These are phyloP conservation scores for Calonectria naviculata DNA, from an alignment of 2,329 filamentous ascomycete species.

Conservation along the genomic window DNA sequence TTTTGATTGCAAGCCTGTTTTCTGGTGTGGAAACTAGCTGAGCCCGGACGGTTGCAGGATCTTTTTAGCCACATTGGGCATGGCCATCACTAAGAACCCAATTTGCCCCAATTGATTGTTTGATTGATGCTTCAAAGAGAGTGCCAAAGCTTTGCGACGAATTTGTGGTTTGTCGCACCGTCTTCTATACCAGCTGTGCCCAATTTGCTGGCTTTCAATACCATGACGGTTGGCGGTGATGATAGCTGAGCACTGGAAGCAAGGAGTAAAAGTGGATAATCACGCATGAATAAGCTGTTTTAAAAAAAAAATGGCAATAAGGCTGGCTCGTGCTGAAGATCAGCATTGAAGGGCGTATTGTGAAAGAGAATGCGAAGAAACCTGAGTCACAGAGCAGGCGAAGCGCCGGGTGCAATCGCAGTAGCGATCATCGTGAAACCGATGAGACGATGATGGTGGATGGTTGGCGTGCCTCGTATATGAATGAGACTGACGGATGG, in stretches of 20 bases:
- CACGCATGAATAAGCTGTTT: background rate
- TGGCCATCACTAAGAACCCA: background rate
- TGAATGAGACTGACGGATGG: background rate
- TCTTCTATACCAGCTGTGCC: background rate
- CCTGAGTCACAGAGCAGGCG: background rate
- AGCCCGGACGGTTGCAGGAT: background rate
- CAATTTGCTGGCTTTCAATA: background rate
- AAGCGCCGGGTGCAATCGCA: background rate
- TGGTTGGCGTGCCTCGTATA: background rate
- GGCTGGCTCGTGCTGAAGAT: background rate
- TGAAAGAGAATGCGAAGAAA: background rate
- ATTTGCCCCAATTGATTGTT: background rate
- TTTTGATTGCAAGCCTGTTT: slow-evolving; percentile 1
- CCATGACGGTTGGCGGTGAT: background rate
- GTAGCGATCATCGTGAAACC: background rate
- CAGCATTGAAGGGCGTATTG: background rate
- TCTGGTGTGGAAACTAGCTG: background rate
- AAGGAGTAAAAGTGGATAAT: background rate
- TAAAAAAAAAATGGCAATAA: background rate
- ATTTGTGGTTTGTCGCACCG: background rate
- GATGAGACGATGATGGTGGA: background rate
- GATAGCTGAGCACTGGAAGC: background rate
- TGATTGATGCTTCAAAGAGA: background rate
- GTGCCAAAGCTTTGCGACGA: background rate
- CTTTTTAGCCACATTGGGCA: slow-evolving; percentile 5